Base-by-base conservation (phyloP, 129 eudicot species). In the Artemisia tridentata region DNA sequence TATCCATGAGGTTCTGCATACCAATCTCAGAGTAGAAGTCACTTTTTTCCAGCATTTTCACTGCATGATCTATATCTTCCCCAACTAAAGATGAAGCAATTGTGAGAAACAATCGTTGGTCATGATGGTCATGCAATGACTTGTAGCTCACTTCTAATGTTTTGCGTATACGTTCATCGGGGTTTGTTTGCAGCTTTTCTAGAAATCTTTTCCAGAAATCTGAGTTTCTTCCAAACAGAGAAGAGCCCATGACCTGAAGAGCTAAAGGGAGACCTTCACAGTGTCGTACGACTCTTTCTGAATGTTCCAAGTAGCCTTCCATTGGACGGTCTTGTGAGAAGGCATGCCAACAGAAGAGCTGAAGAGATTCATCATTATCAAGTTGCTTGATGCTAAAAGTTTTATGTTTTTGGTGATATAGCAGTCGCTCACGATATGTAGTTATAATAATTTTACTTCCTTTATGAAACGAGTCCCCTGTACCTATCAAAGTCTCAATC, bases 331-430 rank as follows among this genome's bases (percentile, higher is more conserved):
- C 74, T 73, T 68, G 72, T 47, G 73, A 63, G 48, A 80, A 80
- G 5, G 84, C 84, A 34, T 80, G 78, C 65, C 68, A 80, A 71
- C 78, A 69, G 15, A 80, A 80, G 38, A 75, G 71, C 63, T 34
- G 43, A 19, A 57, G 43, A 56, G 84, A 75, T 65, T 80, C 78
- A 9, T 45, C 56, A 27, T 69, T 6, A 57, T 69, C 23, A 19
- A 80, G 45, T 55, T 18, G 70, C 51, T 55, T 54, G 45, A 80
- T 72, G 60, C 62, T 45, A 38, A 65, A 62, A 0, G 19, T 21
- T 46, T 61, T 59, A 34, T 73, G 60, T 43, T 47, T 63, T 59
- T 73, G 68, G 29, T 53, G 66, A 41, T 63, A 50, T 57, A 58
- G 18, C 4, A 80, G 25, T 4, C 64, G 69, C 31, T 54, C 74